Percentiles rank a stretch among this genome's conserved stretches.
phyloP scores from a whole-genome alignment of 805 yeast species.

The Lipomyces sp. region DNA sequence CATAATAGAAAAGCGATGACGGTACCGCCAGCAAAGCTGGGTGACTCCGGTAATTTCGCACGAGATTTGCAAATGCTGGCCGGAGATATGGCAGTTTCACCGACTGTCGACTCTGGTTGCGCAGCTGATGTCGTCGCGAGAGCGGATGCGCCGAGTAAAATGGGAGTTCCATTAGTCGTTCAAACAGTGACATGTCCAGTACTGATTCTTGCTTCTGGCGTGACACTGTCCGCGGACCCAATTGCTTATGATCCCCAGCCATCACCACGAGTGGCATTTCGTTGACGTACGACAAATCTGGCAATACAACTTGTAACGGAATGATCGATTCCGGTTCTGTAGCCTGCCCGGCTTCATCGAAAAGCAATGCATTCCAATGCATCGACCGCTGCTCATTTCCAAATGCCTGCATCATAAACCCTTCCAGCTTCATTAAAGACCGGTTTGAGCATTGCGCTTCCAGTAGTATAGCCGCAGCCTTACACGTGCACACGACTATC shows the following conservation, averaged over 20 bases:
- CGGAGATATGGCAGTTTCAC: conserved; percentile 9
- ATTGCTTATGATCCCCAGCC: conserved; percentile 28
- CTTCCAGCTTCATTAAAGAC: conserved; percentile 11
- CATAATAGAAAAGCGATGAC: conserved; percentile 24
- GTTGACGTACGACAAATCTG: conserved; percentile 6
- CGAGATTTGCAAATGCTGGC: conserved; percentile 22
- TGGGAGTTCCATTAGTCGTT: conserved; percentile 19
- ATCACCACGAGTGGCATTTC: conserved; percentile 21
- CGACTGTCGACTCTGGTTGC: not conserved
- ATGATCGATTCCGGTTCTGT: conserved; percentile 24
- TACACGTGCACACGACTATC: conserved; percentile 26
- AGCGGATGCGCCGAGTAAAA: conserved; percentile 22
- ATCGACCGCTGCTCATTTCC: not conserved
- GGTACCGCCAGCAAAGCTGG: conserved; percentile 25
- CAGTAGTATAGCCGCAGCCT: conserved; percentile 15
- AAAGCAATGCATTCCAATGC: conserved; percentile 25
- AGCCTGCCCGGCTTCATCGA: conserved; percentile 29
- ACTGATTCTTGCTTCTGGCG: conserved; percentile 14
- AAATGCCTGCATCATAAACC: conserved; percentile 14
- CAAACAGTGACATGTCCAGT: conserved; percentile 23
- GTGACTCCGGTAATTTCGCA: conserved; percentile 27
- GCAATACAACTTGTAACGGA: conserved; percentile 18
- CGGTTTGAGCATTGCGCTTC: conserved; percentile 22
- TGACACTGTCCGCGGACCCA: conserved; percentile 25
- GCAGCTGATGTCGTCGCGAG: conserved; percentile 12